Conservation (phyloP, 2,329 filamentous ascomycete genomes). For the Aspergillus sp. region DNA sequence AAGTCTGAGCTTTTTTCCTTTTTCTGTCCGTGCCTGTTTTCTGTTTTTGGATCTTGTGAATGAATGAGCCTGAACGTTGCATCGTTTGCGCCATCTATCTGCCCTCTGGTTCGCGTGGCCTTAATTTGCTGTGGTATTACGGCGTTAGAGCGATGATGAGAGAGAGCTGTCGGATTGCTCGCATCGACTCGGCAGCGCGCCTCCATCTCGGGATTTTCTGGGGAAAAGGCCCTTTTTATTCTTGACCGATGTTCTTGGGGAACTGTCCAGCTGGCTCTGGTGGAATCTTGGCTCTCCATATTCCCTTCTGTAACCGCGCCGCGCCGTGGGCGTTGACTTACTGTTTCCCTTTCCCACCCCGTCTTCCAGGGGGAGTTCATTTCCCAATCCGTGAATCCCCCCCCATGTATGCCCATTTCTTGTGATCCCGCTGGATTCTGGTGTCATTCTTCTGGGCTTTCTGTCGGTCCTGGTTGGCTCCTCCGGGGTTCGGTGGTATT, state of each 20-base stretch:
- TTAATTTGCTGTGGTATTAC: slow-evolving; percentile 15
- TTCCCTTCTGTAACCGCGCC: slow-evolving; percentile 6
- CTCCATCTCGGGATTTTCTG: neutral
- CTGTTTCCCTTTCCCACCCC: neutral
- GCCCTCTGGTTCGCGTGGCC: slow-evolving; percentile 27
- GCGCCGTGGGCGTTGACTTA: neutral
- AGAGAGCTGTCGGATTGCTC: slow-evolving; percentile 11
- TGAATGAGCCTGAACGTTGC: slow-evolving; percentile 28
- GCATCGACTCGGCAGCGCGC: neutral
- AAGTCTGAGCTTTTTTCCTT: slow-evolving; percentile 25
- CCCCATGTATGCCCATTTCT: neutral
- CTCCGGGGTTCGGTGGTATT: slow-evolving; percentile 1
- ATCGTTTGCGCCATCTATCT: slow-evolving; percentile 35
- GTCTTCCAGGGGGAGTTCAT: neutral
- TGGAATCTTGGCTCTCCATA: neutral
- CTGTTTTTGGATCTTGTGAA: neutral
- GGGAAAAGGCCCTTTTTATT: neutral
- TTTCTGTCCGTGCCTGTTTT: neutral
- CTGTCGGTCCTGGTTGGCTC: slow-evolving; percentile 3
- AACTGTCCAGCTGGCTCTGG: neutral
- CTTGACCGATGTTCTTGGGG: neutral
- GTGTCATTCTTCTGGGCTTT: neutral
- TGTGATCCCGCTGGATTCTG: neutral
- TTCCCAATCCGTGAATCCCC: no score
- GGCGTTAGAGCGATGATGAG: slow-evolving; percentile 5